phyloP scores from a whole-genome alignment of 306 rosid genomes.

The Leucaena leucocephala region DNA sequence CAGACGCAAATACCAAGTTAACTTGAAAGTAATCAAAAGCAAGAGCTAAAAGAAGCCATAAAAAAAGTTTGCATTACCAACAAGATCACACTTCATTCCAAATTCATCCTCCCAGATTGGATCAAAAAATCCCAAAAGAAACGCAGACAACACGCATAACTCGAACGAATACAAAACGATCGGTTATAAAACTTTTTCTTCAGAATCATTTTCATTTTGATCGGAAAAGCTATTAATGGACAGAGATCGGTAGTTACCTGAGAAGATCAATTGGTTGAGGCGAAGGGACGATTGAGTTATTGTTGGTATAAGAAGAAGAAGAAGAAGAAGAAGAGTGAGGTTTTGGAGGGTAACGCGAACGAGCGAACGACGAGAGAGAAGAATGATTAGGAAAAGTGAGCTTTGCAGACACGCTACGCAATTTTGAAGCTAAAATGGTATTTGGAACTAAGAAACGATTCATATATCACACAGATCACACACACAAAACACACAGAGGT shows the following conservation, averaged over 20 bases:
- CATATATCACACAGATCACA: conserved; percentile 33
- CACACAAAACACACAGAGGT: conserved; percentile 13
- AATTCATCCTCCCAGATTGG: not conserved
- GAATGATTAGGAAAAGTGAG: conserved; percentile 44
- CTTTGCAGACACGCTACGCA: conserved; percentile 61
- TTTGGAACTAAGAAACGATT: conserved; percentile 41
- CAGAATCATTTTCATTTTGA: conserved; percentile 23
- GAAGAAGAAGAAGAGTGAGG: conserved; percentile 10
- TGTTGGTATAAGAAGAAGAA: not conserved
- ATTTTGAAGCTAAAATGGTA: conserved; percentile 55
- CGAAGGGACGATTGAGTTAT: not conserved
- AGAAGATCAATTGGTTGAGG: not conserved
- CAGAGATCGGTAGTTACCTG: conserved; percentile 32
- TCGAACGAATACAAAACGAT: not conserved
- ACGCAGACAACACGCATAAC: not conserved
- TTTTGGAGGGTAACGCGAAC: not conserved
- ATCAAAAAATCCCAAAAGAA: not conserved
- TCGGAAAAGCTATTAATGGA: not conserved
- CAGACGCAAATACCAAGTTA: not conserved
- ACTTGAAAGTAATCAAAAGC: not conserved
- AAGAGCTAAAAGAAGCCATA: not conserved
- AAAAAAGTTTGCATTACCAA: not conserved
- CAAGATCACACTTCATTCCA: not conserved
- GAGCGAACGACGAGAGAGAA: not conserved
- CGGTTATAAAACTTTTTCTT: not conserved